phyloP scores from a whole-genome alignment of 2,329 filamentous ascomycete species.

The Aureobasidium zeae region DNA sequence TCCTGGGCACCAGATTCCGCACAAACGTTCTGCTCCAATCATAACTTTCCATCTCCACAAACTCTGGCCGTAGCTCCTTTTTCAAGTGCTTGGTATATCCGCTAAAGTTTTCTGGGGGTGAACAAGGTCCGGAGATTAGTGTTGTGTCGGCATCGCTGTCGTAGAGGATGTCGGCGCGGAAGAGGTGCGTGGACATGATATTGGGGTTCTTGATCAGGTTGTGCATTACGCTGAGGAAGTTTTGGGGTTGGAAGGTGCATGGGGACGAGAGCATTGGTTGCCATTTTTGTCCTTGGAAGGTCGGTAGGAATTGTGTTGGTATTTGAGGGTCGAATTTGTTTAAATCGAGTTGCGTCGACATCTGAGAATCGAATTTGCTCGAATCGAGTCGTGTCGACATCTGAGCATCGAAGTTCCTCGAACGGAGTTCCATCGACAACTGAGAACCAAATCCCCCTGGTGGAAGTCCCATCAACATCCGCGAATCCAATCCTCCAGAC shows the following conservation, averaged over 20 bases:
- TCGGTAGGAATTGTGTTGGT: constrained; percentile 1
- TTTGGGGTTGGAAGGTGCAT: constrained; percentile 54
- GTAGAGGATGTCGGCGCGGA: constrained; percentile 65
- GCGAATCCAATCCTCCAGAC: no score
- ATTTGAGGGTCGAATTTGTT: neutral
- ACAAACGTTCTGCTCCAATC: constrained; percentile 56
- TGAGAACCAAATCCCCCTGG: no score
- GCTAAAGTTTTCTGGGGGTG: constrained; percentile 28
- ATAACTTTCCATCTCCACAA: constrained; percentile 25
- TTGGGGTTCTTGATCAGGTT: constrained; percentile 74
- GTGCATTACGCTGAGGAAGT: constrained; percentile 59
- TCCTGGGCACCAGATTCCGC: constrained; percentile 71
- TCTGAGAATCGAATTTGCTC: no score
- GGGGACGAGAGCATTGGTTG: constrained; percentile 29
- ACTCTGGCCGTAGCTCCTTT: constrained; percentile 28
- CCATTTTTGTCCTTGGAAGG: constrained; percentile 15
- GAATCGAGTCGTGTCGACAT: no score
- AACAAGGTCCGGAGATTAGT: constrained; percentile 1
- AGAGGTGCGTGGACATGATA: constrained; percentile 66
- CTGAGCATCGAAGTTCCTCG: no score
- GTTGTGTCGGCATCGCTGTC: constrained; percentile 36
- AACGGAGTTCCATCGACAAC: no score
- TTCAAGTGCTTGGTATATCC: constrained; percentile 42
- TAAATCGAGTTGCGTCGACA: no score
- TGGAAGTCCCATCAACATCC: no score